Evolutionary conservation across 495 filamentous ascomycete genomes (phyloP).

Genomic region (Articulospora tetracladia): DNA sequence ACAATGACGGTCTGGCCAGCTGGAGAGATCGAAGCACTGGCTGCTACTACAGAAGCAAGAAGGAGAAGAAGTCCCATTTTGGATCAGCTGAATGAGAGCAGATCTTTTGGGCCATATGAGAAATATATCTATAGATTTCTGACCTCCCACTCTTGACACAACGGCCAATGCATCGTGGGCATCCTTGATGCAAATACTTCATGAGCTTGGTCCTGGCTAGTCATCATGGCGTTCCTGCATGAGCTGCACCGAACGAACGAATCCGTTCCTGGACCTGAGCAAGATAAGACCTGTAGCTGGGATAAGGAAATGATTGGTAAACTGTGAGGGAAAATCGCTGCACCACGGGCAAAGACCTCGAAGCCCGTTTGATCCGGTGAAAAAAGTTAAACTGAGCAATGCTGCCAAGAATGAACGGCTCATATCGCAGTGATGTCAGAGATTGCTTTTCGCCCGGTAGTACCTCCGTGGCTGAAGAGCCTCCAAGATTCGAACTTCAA

Average conservation of each 20-base stretch:
- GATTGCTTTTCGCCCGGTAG: no score
- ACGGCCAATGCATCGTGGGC: background rate
- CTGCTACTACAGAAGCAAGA: background rate
- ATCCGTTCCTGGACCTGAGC: background rate
- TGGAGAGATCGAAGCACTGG: background rate
- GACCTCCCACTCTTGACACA: background rate
- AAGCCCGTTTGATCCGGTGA: background rate
- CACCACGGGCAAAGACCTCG: background rate
- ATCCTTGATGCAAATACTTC: background rate
- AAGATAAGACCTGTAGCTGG: background rate
- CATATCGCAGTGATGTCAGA: no score
- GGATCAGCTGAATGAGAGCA: background rate
- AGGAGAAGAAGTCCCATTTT: background rate
- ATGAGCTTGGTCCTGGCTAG: background rate
- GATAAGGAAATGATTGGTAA: background rate
- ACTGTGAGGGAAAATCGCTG: no score
- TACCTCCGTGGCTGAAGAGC: no score
- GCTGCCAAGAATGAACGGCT: no score
- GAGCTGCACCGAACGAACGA: background rate
- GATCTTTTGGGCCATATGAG: background rate
- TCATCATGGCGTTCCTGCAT: background rate
- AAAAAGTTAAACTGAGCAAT: no score
- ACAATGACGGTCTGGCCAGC: constrained; percentile 16
- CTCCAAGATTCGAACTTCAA: no score
- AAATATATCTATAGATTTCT: background rate